Evolutionary conservation across 2,329 filamentous ascomycete species (phyloP).

Genomic region (Fusarium bactridioides): DNA sequence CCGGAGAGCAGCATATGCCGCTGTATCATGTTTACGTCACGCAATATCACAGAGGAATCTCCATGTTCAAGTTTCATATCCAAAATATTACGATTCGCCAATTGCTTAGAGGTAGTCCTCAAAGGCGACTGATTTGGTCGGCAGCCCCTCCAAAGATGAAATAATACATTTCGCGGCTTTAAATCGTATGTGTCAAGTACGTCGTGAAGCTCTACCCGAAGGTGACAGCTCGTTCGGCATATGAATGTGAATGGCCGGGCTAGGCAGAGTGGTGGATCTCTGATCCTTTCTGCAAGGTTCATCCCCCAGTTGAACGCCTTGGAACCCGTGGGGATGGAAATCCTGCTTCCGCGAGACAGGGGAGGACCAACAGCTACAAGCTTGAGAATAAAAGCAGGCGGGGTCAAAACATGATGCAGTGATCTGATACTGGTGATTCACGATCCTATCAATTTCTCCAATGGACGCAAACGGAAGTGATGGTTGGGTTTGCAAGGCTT

Average conservation of each 20-base stretch:
- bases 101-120: neutral
- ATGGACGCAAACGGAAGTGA: accelerated
- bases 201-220: no score
- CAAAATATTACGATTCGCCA: accelerated
- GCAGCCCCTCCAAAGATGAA: accelerated
- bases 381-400: neutral
- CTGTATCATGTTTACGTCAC: neutral
- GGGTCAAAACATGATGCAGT: neutral
- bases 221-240: neutral
- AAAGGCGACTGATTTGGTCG: accelerated
- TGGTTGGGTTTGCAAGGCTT: accelerated
- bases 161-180: neutral
- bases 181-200: neutral
- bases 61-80: no score
- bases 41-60: neutral
- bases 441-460: accelerated
- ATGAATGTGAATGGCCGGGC: neutral
- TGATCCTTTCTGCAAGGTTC: neutral
- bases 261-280: neutral
- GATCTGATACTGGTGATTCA: neutral
- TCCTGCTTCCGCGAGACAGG: neutral
- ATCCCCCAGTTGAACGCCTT: neutral
- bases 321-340: no score
- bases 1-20: neutral
- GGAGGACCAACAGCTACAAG: neutral